Evolutionary conservation across 495 filamentous ascomycete species (phyloP), one percentile per base, ranked within the genome.

Genomic region (Podospora pseudocomata): DNA sequence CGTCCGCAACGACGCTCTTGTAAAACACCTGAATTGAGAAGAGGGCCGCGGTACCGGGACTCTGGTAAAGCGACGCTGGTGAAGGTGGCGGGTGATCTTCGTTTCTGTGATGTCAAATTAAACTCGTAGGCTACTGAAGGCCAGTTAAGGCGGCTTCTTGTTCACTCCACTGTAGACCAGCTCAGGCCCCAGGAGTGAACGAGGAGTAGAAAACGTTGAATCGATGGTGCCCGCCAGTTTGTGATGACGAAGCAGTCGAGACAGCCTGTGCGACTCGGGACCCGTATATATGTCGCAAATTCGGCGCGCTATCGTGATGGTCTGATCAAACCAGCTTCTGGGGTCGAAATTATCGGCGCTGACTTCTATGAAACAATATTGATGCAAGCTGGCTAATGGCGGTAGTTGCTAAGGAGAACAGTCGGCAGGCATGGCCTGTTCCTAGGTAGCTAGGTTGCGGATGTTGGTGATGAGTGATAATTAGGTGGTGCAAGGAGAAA

Each of bases 111-210:
- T 58, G 59, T 66, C 72, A 70, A 65, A 70, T 65, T 56, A 44
- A 56, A n/a, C 20, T 64, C 19, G 49, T 23, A 65, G 32, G 34
- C 13, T 60, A 54, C 32, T 64, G 73, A 85, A 82, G 81, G 75
- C 85, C 81, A 94, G 81, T 97, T 98, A 99, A 85, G 95, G 95
- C 77, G 95, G 95, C 86, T 95, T 94, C 85, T 93, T 95, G 84
- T 94, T 91, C 85, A 91, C 92, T 89, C 95, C 93, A 85, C 88
- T 87, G 82, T 95, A 94, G 86, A 92, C 91, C 92, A 87, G 86
- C 74, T 88, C 87, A 78, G 95, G 94, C 84, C 93, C 93, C 74
- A 96, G 90, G 80, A 97, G 92, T 86, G 94, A 94, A 86, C 92
- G 91, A 76, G 90, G 83, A 85, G 92, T 91, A 77, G 91, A 92